phyloP scores from a whole-genome alignment of 371 early-diverging fungal species.

The Rozella allomycis region DNA sequence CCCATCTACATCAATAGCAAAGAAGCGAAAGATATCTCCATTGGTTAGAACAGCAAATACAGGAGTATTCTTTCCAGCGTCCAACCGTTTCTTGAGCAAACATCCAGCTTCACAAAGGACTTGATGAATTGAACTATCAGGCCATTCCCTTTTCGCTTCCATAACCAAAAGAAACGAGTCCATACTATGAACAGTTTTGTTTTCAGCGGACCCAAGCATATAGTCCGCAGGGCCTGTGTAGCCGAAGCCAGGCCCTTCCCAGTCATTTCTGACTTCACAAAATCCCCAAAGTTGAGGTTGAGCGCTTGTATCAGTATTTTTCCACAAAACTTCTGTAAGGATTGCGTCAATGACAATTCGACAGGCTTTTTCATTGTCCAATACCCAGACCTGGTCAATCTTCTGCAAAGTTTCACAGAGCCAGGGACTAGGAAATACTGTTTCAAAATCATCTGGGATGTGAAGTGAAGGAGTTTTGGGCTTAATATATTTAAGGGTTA shows the following conservation, averaged over 20 bases:
- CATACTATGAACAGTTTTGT: constrained; percentile 5
- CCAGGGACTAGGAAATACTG: no score
- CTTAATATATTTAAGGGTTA: no score
- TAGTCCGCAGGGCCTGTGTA: constrained; percentile 7
- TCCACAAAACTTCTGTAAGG: constrained; percentile 4
- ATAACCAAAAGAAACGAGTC: constrained; percentile 7
- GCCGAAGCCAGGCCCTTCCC: constrained; percentile 8
- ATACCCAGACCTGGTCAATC: constrained; percentile 3
- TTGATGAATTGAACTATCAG: constrained; percentile 5
- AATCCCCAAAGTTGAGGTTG: constrained; percentile 4
- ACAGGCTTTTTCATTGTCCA: constrained; percentile 9
- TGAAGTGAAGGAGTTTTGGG: constrained; percentile 8
- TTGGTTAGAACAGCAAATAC: constrained; percentile 7
- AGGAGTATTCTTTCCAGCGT: constrained; percentile 8
- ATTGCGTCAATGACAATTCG: constrained; percentile 6
- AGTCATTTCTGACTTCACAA: constrained; percentile 6
- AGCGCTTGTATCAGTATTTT: constrained; percentile 2
- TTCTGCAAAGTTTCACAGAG: no score
- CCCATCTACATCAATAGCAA: no score
- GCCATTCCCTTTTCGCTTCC: constrained; percentile 7
- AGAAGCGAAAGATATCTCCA: constrained; percentile 3
- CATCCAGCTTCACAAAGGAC: constrained; percentile 5
- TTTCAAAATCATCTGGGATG: background rate
- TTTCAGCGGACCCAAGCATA: constrained; percentile 5
- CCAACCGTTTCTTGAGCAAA: constrained; percentile 6